phyloP scores from a whole-genome alignment of 2,329 filamentous ascomycete species.

The Hymenotorrendiella dingleyae region DNA sequence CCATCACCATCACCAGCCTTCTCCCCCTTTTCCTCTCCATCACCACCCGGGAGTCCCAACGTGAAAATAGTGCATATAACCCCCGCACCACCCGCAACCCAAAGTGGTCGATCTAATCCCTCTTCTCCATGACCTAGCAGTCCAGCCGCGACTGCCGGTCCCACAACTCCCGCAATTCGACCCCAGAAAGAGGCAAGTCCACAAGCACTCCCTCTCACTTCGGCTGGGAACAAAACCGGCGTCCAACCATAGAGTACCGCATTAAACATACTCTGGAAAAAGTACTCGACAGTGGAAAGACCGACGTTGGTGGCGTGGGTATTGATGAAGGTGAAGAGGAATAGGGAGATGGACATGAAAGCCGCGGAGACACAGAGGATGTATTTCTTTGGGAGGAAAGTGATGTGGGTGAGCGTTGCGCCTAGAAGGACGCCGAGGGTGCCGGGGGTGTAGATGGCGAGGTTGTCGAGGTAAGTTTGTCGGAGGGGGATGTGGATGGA shows the following conservation, averaged over 20 bases:
- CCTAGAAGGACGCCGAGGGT: conserved; percentile 27
- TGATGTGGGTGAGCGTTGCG: conserved; percentile 14
- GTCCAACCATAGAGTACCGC: conserved; percentile 2
- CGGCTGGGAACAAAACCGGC: conserved; percentile 33
- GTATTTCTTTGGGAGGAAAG: conserved; percentile 24
- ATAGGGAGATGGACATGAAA: conserved; percentile 25
- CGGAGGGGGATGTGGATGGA: conserved; percentile 19
- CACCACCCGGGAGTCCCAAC: too few relatives aligned
- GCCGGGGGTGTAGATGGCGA: conserved; percentile 33
- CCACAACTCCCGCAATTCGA: too few relatives aligned
- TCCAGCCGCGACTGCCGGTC: too few relatives aligned
- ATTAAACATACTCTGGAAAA: conserved; percentile 25
- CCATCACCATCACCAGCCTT: too few relatives aligned
- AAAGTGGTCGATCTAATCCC: too few relatives aligned
- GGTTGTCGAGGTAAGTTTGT: conserved; percentile 31
- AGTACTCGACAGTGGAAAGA: conserved; percentile 28
- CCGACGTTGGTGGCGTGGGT: conserved; percentile 25
- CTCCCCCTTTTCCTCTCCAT: too few relatives aligned
- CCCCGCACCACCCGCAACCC: too few relatives aligned
- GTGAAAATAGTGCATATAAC: too few relatives aligned
- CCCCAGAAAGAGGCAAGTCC: conserved; percentile 55
- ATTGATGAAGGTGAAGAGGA: conserved; percentile 24
- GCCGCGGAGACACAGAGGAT: conserved; percentile 26
- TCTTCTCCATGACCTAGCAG: too few relatives aligned
- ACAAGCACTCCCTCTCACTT: conserved; percentile 45